phyloP scores from a whole-genome alignment of 495 filamentous ascomycete species.

The Podospora conica region DNA sequence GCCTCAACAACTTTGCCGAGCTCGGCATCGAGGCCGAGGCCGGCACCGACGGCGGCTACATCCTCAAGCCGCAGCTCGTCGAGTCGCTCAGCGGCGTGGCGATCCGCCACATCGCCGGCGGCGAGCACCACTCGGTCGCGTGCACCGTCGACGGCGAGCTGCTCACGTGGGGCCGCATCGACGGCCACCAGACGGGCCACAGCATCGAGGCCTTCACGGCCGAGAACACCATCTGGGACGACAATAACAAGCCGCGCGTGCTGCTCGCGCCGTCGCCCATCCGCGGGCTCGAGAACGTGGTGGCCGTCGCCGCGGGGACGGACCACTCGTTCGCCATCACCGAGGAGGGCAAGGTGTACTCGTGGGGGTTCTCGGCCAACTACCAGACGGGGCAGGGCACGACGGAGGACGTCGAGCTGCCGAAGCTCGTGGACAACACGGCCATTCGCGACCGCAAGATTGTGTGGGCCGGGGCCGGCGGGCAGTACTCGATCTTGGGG shows the following conservation, averaged over 20 bases:
- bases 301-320: slow-evolving; percentile 44
- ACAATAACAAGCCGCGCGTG: slow-evolving; percentile 49
- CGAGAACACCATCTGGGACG: slow-evolving; percentile 54
- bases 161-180: slow-evolving; percentile 64
- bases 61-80: slow-evolving; percentile 39
- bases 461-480: slow-evolving; percentile 53
- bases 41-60: slow-evolving; percentile 55
- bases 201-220: slow-evolving; percentile 39
- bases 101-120: slow-evolving; percentile 54
- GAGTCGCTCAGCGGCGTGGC: slow-evolving; percentile 47
- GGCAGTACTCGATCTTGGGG: slow-evolving; percentile 59
- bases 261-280: slow-evolving; percentile 45
- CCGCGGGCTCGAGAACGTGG: slow-evolving; percentile 21
- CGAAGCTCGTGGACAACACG: slow-evolving; percentile 57
- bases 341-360: slow-evolving; percentile 53
- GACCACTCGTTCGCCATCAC: slow-evolving; percentile 59
- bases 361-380: slow-evolving; percentile 63
- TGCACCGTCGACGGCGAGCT: slow-evolving; percentile 56
- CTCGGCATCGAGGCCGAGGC: slow-evolving; percentile 62
- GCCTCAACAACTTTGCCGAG: slow-evolving; percentile 80
- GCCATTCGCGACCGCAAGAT: slow-evolving; percentile 55
- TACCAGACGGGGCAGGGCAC: slow-evolving; percentile 64
- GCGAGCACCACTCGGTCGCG: slow-evolving; percentile 61
- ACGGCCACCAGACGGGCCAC: slow-evolving; percentile 58
- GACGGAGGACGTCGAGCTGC: slow-evolving; percentile 50